Evolutionary conservation across 345 rosid genomes (phyloP).

Genomic region (Salix caprea): DNA sequence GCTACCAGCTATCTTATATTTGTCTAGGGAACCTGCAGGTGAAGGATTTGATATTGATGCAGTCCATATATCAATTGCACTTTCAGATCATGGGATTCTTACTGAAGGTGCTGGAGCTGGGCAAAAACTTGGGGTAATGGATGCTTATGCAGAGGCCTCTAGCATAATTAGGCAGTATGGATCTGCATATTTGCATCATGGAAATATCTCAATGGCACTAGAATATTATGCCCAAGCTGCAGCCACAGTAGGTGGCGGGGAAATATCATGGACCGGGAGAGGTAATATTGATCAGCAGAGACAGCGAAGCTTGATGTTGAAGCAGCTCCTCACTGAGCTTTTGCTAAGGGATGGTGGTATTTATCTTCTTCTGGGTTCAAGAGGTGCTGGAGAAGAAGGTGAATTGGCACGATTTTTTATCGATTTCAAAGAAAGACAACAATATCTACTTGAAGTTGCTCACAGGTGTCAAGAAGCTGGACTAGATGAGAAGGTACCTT

Average conservation of each 20-base stretch:
- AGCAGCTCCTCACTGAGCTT: constrained; percentile 85
- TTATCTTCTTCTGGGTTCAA: constrained; percentile 71
- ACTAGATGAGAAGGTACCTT: constrained; percentile 77
- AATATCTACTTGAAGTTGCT: constrained; percentile 87
- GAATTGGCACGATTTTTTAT: constrained; percentile 66
- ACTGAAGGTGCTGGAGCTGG: constrained; percentile 65
- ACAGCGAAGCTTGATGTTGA: constrained; percentile 81
- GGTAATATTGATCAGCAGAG: constrained; percentile 75
- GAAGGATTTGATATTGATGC: constrained; percentile 85
- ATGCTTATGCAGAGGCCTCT: constrained; percentile 83
- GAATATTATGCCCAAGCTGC: constrained; percentile 99
- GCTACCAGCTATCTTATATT: constrained; percentile 68
- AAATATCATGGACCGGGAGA: constrained; percentile 79
- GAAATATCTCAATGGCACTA: constrained; percentile 67
- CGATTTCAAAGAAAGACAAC: constrained; percentile 61
- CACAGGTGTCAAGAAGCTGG: constrained; percentile 83
- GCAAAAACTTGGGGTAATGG: constrained; percentile 72
- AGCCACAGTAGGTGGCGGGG: constrained; percentile 91
- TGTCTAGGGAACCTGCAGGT: constrained; percentile 81
- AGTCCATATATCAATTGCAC: constrained; percentile 69
- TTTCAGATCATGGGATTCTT: constrained; percentile 76
- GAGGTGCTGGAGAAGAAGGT: constrained; percentile 93
- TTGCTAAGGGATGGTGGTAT: constrained; percentile 86
- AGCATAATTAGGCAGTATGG: constrained; percentile 94
- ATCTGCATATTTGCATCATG: constrained; percentile 68